Evolutionary conservation across 2,329 filamentous ascomycete genomes (phyloP), one percentile per base, ranked within the genome.

Genomic region (Talaromyces funiculosus): DNA sequence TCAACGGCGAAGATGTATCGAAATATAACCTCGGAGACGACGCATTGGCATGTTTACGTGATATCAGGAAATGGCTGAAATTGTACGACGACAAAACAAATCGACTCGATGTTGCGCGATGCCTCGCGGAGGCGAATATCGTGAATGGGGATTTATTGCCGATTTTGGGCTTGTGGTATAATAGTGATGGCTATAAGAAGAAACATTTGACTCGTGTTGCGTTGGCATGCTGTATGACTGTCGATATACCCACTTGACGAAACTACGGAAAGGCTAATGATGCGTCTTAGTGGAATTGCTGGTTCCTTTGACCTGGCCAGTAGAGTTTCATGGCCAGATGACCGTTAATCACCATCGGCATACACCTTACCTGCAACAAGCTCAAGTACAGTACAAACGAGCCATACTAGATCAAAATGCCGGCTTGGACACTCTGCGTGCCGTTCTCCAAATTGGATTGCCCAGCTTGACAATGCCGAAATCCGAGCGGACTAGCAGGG

Each of bases 271-370:
- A 60, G 26, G 31, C 7, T 45, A 59, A 57, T 61, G 61, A 68
- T 73, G 59, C n/a, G n/a, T n/a, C 73, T 45, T 62, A 84, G 80
- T 96, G 75, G 93, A 99, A 76, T 80, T 99, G 53, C 83, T 99
- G 70, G 90, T 96, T 1, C 92, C 92, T 4, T 78, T 99, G 69
- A 99, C 94, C 18, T 97, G 93, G 93, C 93, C 94, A 0, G 82
- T 96, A 69, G 90, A 96, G 63, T 86, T 92, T 62, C 81, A 85
- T 64, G 86, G 89, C 62, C 84, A 89, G 69, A 93, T 94, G 84
- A 97, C 92, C 3, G 80, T 92, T 67, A 97, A 99, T 72, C 91
- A 97, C 73, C 89, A 96, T 72, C 86, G 91, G 61, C 94, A 99
- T 76, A 84, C 92, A 42, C 92, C 94, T 1, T 94, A 94, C 59